These are phyloP conservation scores for Staphylotrichum longicolle DNA, from an alignment of 495 filamentous ascomycete genomes.

Conservation along the genomic window DNA sequence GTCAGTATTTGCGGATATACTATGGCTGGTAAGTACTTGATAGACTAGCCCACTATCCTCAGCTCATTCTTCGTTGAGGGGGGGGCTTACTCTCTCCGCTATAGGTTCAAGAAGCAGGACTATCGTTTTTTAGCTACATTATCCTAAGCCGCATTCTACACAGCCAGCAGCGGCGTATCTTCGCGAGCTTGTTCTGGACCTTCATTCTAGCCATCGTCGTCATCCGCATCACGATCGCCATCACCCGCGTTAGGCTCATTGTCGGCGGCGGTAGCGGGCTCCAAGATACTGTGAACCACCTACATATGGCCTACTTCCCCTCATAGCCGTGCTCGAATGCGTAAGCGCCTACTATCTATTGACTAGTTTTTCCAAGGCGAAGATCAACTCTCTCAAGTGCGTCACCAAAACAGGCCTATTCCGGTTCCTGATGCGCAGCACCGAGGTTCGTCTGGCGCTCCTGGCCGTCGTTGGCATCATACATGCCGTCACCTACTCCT, in stretches of 20 bases:
- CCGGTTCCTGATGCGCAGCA: conserved; percentile 35
- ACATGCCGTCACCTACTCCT: conserved; percentile 38
- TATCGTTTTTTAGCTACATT: conserved; percentile 42
- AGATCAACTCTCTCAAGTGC: conserved; percentile 1
- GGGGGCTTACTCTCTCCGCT: background rate
- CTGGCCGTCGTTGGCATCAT: conserved; percentile 36
- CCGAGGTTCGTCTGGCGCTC: conserved; percentile 39
- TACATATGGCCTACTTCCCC: conserved; percentile 40
- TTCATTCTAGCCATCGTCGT: conserved; percentile 27
- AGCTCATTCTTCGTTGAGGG: background rate
- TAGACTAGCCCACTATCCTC: background rate
- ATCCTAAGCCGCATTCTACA: conserved; percentile 36
- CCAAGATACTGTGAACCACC: conserved; percentile 30
- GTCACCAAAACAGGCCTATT: conserved; percentile 27
- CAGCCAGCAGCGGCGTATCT: conserved; percentile 22
- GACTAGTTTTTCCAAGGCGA: conserved; percentile 28
- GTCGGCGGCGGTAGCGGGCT: conserved; percentile 11
- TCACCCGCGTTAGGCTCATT: conserved; percentile 25
- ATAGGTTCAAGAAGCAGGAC: conserved; percentile 41
- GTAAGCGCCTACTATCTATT: conserved; percentile 37
- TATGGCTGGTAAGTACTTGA: conserved; percentile 33
- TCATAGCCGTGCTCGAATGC: conserved; percentile 37
- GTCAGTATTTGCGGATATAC: conserved; percentile 34
- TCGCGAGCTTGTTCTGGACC: conserved; percentile 36
- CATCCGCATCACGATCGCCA: conserved; percentile 33